Evolutionary conservation across 1,284 basidiomycete genomes (phyloP), one percentile per base, ranked within the genome.

Genomic region (Uromyces viciae-fabae): DNA sequence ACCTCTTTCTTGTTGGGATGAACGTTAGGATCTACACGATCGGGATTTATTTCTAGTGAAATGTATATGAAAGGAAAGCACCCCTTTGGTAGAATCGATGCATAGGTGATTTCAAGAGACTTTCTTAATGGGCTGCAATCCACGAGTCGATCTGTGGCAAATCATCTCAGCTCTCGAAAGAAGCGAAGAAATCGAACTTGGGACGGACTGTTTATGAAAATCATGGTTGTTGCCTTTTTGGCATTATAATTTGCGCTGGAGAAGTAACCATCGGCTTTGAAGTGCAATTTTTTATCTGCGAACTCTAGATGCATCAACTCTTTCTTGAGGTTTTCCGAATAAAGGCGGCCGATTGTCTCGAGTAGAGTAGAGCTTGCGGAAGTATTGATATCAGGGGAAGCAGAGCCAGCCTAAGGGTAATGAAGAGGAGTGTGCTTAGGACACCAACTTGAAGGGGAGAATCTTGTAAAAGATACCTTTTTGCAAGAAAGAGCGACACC

Each of bases 1-100:
- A 88, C 88, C 86, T 98, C 95, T 52, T 93, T 92, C 86, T 99
- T 99, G 0, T 97, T 99, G 0, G 97, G 97, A 85, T 98, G 96
- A 0, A 99, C 95, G 84, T 99, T 99, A 81, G 98, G 95, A 84
- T 99, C 97, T 14, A 99, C 92, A 40, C 92, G 91, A 46, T 90
- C 89, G 0, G 95, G 94, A 81, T 94, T 91, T 82, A 99, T 92
- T 43, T 91, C 88, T 49, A 99, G 87, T 82, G 94, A 94, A 56
- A 98, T 88, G 85, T 99, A 99, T 22, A 97, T 89, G 87, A 96
- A 99, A 0, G 97, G 95, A 49, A 89, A 92, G 0, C 92, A 88
- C 14, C 95, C 95, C 87, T 98, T 98, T 0, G 96, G 93, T n/a
- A 99, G 88, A 52, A 97, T 89, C 0, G 90, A 89, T 25, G 89